Evolutionary conservation across 768 basidiomycete species (phyloP).

Genomic region (Hirschioporus abietinus): DNA sequence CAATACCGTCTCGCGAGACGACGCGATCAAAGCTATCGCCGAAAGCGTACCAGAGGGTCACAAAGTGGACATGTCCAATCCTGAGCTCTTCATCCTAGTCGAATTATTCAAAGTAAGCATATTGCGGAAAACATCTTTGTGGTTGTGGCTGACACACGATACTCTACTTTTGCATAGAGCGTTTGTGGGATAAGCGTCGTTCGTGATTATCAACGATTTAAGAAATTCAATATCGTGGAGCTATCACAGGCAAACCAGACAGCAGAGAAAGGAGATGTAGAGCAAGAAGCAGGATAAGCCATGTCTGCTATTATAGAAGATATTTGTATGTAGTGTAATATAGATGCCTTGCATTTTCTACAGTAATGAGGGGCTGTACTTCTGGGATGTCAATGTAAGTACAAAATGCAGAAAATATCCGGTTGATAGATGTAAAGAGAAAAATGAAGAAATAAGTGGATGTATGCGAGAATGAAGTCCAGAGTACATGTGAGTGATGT

Average conservation of each 20-base stretch:
- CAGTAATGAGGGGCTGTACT: no score
- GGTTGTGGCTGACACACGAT: constrained; percentile 1
- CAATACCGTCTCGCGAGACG: constrained; percentile 54
- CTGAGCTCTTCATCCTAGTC: constrained; percentile 70
- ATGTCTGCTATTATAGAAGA: no score
- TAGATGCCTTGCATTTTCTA: no score
- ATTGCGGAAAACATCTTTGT: neutral
- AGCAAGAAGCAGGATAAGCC: neutral
- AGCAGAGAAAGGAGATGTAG: constrained; percentile 19
- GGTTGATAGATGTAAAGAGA: no score
- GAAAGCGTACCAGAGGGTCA: constrained; percentile 65
- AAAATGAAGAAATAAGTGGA: neutral
- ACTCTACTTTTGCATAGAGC: constrained; percentile 38
- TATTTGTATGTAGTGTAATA: no score
- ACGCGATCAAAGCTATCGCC: constrained; percentile 63
- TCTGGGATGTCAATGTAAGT: no score
- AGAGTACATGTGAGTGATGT: neutral
- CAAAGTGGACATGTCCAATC: constrained; percentile 60
- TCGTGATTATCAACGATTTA: constrained; percentile 60
- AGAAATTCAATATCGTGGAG: constrained; percentile 78
- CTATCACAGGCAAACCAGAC: constrained; percentile 50
- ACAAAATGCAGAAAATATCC: no score
- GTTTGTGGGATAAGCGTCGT: constrained; percentile 74
- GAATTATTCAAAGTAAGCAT: constrained; percentile 74
- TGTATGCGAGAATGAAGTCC: neutral